Evolutionary conservation across 1,139 yeast species (phyloP), one percentile per base, ranked within the genome.

Genomic region (Pichiaceae sp.): DNA sequence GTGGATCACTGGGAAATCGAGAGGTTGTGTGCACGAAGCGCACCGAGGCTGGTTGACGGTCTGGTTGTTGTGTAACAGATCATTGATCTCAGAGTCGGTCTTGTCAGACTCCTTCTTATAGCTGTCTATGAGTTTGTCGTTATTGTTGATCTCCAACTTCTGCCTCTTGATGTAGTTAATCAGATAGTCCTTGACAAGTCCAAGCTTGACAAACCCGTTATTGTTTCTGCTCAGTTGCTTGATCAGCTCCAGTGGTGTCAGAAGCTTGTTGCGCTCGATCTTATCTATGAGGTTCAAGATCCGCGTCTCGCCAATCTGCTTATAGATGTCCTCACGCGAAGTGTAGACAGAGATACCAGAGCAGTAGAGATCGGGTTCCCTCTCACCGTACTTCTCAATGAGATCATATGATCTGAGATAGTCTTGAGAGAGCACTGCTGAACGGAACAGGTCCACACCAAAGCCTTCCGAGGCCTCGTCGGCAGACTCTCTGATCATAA

Each of bases 1-100:
- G 51, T 85, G 95, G 1, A 84, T 72, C 7, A 81, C 72, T 0
- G 97, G 97, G 38, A 80, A 68, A 42, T 86, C 95, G 24, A 91
- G 62, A 19, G 75, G 68, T 36, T 72, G 65, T 14, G 74, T 66
- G 54, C 98, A 93, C 6, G 78, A 69, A 16, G 78, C 66, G 56
- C 98, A 93, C 35, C 68, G 69, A 18, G 79, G 70, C 25, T 29
- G 28, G 32, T 34, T 34, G 14, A 34, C 28, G 11, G 23, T 34
- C 20, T 34, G 28, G 14, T 17, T 29, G 16, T 29, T 74, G 2
- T 66, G 53, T 4, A 65, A 50, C 31, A 83, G 57, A 33, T 71
- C 75, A 1, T 72, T 59, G 14, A 89, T 64, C 41, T 75, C 72
- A 14, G 59, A 59, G 29, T 71, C 64, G 50, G 79, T 75, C 23